A percentile compares a stretch with the other conserved stretches of the same genome.
Evolutionary conservation across 345 rosid species (phyloP).

Genomic region (Punica granatum): DNA sequence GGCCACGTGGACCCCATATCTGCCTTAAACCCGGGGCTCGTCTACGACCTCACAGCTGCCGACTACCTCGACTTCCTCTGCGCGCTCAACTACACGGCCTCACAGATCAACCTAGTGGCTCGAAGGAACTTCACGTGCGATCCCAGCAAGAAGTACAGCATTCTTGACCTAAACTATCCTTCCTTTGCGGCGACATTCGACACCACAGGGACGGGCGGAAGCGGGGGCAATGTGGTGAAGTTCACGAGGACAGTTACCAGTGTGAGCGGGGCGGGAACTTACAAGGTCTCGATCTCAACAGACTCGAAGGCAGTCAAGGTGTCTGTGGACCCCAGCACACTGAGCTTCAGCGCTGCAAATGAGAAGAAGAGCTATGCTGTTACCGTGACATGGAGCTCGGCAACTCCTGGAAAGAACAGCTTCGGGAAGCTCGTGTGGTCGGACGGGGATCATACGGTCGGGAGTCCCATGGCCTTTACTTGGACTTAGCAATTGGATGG

Average conservation of each 20-base stretch:
- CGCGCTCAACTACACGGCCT: conserved; percentile 51
- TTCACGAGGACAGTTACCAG: conserved; percentile 65
- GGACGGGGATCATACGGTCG: conserved; percentile 62
- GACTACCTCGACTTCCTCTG: conserved; percentile 74
- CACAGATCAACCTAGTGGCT: conserved; percentile 35
- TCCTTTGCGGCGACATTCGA: conserved; percentile 56
- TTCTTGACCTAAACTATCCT: conserved; percentile 66
- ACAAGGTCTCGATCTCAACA: conserved; percentile 37
- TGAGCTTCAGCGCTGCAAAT: conserved; percentile 41
- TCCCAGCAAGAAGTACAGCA: conserved; percentile 29
- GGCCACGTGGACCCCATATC: conserved; percentile 76
- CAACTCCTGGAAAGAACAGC: conserved; percentile 29
- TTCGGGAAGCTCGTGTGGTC: conserved; percentile 69
- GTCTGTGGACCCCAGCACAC: conserved; percentile 48
- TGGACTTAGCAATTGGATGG: conserved; percentile 35
- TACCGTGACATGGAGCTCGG: conserved; percentile 44
- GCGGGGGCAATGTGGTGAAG: conserved; percentile 26
- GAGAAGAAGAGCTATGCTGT: conserved; percentile 72
- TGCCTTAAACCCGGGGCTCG: conserved; percentile 69
- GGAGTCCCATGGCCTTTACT: conserved; percentile 74
- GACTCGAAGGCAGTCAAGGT: conserved; percentile 41
- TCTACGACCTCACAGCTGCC: conserved; percentile 57
- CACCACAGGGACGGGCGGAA: conserved; percentile 10
- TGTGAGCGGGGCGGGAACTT: conserved; percentile 56
- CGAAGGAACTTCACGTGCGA: conserved; percentile 48